Base-by-base conservation (phyloP, 306 rosid species). In the Prunus dulcis region DNA sequence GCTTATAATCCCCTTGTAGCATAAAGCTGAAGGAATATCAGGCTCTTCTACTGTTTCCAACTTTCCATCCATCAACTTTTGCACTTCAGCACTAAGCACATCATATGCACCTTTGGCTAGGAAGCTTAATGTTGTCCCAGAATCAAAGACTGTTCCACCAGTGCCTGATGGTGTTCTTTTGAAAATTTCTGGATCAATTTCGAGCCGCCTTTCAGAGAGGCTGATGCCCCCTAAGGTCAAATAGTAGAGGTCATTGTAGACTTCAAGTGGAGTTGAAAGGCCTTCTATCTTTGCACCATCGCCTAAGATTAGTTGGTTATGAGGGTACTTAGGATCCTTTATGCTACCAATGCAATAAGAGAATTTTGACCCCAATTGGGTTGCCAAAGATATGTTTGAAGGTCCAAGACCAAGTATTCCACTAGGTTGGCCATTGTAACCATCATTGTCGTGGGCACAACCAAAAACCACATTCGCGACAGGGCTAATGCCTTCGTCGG, bases 201-300 rank as follows among this genome's bases (percentile, higher is more conserved):
- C 60, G 57, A 85, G 82, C 41, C 66, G 51, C 47, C 47, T 82
- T 25, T 85, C 86, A 22, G 87, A 84, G 25, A 85, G 28, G 41
- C 83, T 83, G 75, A 88, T 85, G 73, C 86, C 81, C 73, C 67
- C 82, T 80, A 85, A 71, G n/a, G 78, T 79, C 32, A 88, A 2
- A 57, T 81, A 83, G 51, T 83, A 83, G 22, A 66, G 51, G n/a
- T 64, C 80, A 12, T 56, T 0, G 13, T 25, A 49, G 41, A 32
- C 19, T 55, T 78, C 15, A 60, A 83, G 78, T 28, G 52, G 76
- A 11, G 91, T 85, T 9, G 76, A 3, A 64, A 62, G 10, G 10
- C 91, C 91, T 87, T 85, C 81, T 60, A 81, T 80, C 50, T 69
- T 74, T 11, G 84, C 84, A n/a, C 80, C 86, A 47, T 81, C 84